Evolutionary conservation across 192 early-diverging fungal species (phyloP).

Genomic region (Ambispora gerdemannii): DNA sequence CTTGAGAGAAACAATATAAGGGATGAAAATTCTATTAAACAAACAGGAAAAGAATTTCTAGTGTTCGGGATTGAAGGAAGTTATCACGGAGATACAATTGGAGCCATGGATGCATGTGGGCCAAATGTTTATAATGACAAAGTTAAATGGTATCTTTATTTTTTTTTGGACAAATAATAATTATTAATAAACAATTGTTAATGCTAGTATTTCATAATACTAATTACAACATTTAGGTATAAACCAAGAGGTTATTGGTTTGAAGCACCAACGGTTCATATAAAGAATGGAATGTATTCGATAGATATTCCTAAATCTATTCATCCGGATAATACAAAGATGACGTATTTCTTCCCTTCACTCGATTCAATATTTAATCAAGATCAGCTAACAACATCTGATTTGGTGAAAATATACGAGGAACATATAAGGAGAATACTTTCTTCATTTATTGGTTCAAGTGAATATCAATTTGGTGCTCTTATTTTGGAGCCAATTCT

Average conservation of each 20-base stretch:
- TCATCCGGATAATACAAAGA: neutral
- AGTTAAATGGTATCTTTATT: constrained; percentile 69
- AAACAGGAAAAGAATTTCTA: neutral
- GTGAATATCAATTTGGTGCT: constrained; percentile 51
- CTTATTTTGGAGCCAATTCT: constrained; percentile 75
- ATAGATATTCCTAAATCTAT: constrained; percentile 40
- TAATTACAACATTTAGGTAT: constrained; percentile 36
- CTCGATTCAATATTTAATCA: constrained; percentile 5
- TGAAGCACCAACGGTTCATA: constrained; percentile 56
- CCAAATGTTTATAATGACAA: constrained; percentile 69
- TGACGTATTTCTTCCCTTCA: neutral
- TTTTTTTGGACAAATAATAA: too few relatives aligned
- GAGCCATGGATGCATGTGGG: constrained; percentile 75
- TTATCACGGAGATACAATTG: constrained; percentile 89
- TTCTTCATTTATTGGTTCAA: too few relatives aligned
- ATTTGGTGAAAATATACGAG: constrained; percentile 38
- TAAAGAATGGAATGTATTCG: constrained; percentile 45
- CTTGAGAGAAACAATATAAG: too few relatives aligned
- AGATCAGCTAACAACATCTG: neutral
- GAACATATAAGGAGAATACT: too few relatives aligned
- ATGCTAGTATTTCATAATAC: too few relatives aligned
- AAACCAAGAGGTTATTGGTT: constrained; percentile 67
- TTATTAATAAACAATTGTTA: neutral
- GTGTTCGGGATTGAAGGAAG: constrained; percentile 68
- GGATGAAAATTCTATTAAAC: constrained; percentile 35